Evolutionary conservation across 768 basidiomycete species (phyloP).

Genomic region (Porphyrellus cyaneotinctus): DNA sequence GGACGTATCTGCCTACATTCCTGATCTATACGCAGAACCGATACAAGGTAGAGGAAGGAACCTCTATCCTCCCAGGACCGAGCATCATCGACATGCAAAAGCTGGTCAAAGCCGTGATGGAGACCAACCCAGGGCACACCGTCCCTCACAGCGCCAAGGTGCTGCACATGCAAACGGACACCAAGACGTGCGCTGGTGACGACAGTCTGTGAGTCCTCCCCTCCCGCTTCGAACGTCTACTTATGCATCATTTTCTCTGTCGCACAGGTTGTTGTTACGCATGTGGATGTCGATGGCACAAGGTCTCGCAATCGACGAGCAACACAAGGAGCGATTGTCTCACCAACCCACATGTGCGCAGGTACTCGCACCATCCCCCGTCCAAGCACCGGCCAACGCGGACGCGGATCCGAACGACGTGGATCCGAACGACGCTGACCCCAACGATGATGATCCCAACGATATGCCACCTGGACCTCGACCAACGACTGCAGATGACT

Average conservation of each 20-base stretch:
- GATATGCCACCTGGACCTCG: constrained; percentile 4
- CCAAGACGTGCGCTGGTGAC: constrained; percentile 46
- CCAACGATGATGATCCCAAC: constrained; percentile 8
- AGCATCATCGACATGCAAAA: constrained; percentile 41
- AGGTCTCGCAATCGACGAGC: constrained; percentile 45
- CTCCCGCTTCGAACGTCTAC: neutral
- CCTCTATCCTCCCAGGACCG: constrained; percentile 20
- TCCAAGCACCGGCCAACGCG: neutral
- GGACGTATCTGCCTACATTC: no score
- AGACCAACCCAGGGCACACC: constrained; percentile 20
- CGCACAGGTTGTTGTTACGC: constrained; percentile 36
- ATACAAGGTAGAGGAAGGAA: neutral
- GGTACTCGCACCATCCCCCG: constrained; percentile 9
- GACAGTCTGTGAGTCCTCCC: constrained; percentile 43
- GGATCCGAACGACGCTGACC: neutral
- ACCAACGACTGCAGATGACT: constrained; percentile 15
- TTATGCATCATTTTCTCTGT: neutral
- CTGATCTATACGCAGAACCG: constrained; percentile 7
- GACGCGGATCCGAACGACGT: constrained; percentile 7
- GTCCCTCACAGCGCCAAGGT: constrained; percentile 32
- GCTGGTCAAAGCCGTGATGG: constrained; percentile 39
- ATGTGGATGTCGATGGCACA: constrained; percentile 47
- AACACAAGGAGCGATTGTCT: constrained; percentile 24
- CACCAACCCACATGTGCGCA: constrained; percentile 10
- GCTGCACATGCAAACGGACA: constrained; percentile 32